Evolutionary conservation across 805 yeast species (phyloP).

Genomic region (Saccharomycopsis sp.): DNA sequence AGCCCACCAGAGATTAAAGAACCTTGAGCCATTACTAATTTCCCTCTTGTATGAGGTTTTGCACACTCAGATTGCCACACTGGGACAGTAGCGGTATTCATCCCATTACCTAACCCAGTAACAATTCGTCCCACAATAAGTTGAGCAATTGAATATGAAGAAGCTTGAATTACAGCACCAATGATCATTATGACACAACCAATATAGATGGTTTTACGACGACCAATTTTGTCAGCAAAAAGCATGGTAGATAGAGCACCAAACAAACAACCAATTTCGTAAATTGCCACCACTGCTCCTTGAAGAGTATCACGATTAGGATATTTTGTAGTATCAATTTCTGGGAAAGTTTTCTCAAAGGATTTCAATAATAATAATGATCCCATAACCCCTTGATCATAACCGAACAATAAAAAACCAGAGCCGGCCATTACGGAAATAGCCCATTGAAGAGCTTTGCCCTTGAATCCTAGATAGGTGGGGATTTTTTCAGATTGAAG

Average conservation of each 20-base stretch:
- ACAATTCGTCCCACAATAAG: conserved; percentile 49
- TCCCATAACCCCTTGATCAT: conserved; percentile 63
- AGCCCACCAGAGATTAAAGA: conserved; percentile 64
- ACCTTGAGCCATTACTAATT: conserved; percentile 58
- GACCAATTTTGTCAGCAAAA: conserved; percentile 49
- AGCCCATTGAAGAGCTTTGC: no score
- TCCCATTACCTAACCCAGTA: conserved; percentile 66
- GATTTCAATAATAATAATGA: no score
- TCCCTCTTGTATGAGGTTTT: conserved; percentile 54
- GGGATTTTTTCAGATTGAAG: no score
- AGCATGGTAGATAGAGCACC: conserved; percentile 47
- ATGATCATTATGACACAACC: conserved; percentile 44
- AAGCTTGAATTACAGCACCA: conserved; percentile 47
- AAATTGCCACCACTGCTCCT: conserved; percentile 32
- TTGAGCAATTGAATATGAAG: conserved; percentile 32
- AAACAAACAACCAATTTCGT: conserved; percentile 62
- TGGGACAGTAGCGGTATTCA: conserved; percentile 67
- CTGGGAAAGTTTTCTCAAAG: no score
- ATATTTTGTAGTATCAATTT: conserved; percentile 14
- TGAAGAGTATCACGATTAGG: conserved; percentile 55
- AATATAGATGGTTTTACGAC: conserved; percentile 44
- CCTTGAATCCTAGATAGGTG: no score
- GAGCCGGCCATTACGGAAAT: no score
- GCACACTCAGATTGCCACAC: conserved; percentile 73
- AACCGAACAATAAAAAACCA: conserved; percentile 34